phyloP scores from a whole-genome alignment of 441 rosid species.

The Erysimum cheiri region DNA sequence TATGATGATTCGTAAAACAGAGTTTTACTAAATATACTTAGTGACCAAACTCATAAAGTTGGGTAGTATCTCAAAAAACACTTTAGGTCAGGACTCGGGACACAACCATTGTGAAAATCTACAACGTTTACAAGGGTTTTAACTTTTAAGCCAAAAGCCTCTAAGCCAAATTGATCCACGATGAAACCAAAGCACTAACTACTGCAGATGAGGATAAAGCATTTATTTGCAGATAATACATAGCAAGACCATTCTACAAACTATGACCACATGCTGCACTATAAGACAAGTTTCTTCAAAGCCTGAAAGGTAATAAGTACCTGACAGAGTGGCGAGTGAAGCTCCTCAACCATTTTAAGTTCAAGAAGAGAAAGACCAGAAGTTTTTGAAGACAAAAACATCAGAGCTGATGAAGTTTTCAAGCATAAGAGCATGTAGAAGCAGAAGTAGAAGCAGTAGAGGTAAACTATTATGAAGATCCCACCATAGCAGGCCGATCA shows the following conservation, averaged over 20 bases:
- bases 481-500: constrained; percentile 53
- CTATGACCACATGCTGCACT: neutral
- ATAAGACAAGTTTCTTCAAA: neutral
- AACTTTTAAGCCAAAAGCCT: too few relatives aligned
- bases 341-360: constrained; percentile 55
- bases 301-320: constrained; percentile 45
- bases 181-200: neutral
- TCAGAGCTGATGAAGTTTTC: constrained; percentile 64
- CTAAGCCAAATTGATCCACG: too few relatives aligned
- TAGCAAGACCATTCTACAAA: neutral
- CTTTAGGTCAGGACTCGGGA: too few relatives aligned
- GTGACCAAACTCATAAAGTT: too few relatives aligned
- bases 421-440: constrained; percentile 55
- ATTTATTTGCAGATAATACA: too few relatives aligned
- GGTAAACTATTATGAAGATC: constrained; percentile 56
- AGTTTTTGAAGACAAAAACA: constrained; percentile 49
- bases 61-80: too few relatives aligned
- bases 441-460: constrained; percentile 49
- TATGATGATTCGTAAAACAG: neutral
- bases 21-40: too few relatives aligned
- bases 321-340: constrained; percentile 51
- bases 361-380: constrained; percentile 55
- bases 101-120: too few relatives aligned
- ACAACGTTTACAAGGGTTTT: too few relatives aligned
- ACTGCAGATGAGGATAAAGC: neutral